Base-by-base conservation (phyloP, 345 rosid species). In the Anastatica hierochuntica region DNA sequence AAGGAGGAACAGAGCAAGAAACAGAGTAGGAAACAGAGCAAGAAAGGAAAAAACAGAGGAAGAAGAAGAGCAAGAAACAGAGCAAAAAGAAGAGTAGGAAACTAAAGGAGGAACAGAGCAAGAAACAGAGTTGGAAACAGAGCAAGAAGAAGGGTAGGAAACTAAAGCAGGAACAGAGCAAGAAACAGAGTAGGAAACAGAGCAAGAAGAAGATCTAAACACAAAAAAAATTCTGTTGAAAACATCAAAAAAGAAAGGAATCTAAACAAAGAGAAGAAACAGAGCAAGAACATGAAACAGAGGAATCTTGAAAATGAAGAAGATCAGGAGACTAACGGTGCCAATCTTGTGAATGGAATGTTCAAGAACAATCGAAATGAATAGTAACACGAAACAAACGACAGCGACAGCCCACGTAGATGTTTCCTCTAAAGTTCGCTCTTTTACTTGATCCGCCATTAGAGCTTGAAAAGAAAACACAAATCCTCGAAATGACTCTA, bases 331-430 rank as follows among this genome's bases (percentile, higher is more conserved):
- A 23, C 72, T 62, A 49, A 68, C 72, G 38, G 59, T 35, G 48
- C 68, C 72, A 19, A 68, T 27, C 21, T 60, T 68, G 38, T 82
- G 73, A 43, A 89, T 62, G 45, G 74, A 56, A n/a, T 74, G 60
- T 49, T 89, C 90, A 1, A 85, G 64, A n/a, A 77, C 59, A 49
- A 83, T 48, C 23, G 94, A 83, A 14, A 74, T 23, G 1, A 63
- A 23, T 7, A 85, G 79, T 48, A 89, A 58, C 64, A 85, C 23
- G 63, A 81, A 75, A 61, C 88, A 85, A 66, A 89, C 83, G 1
- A 80, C 74, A 4, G 97, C 89, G 5, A 89, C 78, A 14, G 89
- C 92, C 97, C 97, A 89, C 52, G 95, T 89, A 11, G 95, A 80
- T 2, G 97, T 85, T 39, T 37, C 49, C 44, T 83, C 75, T 8